These are phyloP conservation scores for Hygrophila difformis DNA, from an alignment of 257 asterid species.

Conservation along the genomic window DNA sequence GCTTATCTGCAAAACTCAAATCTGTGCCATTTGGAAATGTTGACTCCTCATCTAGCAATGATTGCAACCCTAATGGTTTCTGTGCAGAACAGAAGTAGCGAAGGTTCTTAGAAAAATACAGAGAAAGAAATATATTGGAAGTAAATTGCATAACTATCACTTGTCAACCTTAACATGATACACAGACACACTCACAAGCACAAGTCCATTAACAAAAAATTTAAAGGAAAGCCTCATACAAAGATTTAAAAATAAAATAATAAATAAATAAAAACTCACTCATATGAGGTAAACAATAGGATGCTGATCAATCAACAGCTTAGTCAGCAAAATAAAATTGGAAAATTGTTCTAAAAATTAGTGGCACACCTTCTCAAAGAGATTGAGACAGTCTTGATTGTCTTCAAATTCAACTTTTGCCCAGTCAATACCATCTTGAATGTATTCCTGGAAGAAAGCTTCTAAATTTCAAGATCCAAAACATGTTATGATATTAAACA, in stretches of 20 bases:
- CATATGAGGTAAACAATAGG: background rate
- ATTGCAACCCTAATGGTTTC: conserved; percentile 88
- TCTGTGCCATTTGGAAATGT: conserved; percentile 97
- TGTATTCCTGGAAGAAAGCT: conserved; percentile 63
- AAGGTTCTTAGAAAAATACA: conserved; percentile 2
- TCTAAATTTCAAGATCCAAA: conserved; percentile 11
- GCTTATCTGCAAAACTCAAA: conserved; percentile 92
- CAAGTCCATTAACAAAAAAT: background rate
- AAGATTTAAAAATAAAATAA: no score
- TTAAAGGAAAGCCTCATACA: conserved; percentile 1
- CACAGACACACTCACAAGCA: background rate
- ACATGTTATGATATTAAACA: conserved; percentile 6
- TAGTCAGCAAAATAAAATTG: background rate
- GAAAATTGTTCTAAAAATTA: conserved; percentile 1
- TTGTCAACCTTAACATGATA: no score
- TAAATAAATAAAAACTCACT: background rate
- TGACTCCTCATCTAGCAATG: conserved; percentile 94
- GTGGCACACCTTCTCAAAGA: conserved; percentile 76
- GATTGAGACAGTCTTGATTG: conserved; percentile 92
- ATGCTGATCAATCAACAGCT: background rate
- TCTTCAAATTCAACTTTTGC: conserved; percentile 93
- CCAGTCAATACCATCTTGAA: conserved; percentile 99
- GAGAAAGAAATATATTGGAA: background rate
- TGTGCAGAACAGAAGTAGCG: conserved; percentile 24
- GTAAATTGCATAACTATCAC: background rate